Conservation (phyloP, 306 rosid species). For the Cucumis hystrix region DNA sequence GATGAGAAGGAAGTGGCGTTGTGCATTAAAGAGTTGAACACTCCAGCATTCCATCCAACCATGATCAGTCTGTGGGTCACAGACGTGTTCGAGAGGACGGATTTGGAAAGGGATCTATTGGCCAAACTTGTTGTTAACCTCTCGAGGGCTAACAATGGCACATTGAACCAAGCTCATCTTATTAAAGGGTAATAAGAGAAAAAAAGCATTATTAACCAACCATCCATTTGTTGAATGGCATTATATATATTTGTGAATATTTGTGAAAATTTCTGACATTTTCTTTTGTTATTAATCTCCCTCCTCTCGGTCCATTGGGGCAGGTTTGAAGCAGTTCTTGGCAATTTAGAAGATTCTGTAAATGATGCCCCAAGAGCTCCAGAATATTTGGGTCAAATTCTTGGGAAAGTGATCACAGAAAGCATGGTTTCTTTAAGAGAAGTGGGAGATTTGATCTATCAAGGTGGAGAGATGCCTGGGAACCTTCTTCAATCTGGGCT, state of each 20-base stretch:
- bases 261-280: background rate
- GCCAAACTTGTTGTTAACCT: conserved; percentile 54
- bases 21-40: conserved; percentile 60
- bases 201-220: background rate
- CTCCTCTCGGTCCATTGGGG: background rate
- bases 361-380: conserved; percentile 87
- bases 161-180: conserved; percentile 49
- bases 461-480: conserved; percentile 77
- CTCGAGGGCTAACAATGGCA: conserved; percentile 32
- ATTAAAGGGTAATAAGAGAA: conserved; percentile 46
- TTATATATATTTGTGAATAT: background rate
- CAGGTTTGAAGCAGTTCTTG: conserved; percentile 63
- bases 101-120: conserved; percentile 56
- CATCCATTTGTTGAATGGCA: background rate
- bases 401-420: conserved; percentile 40
- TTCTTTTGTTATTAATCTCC: background rate
- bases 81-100: conserved; percentile 81
- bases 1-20: conserved; percentile 59
- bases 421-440: conserved; percentile 40
- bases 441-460: conserved; percentile 37
- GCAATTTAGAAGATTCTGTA: conserved; percentile 60
- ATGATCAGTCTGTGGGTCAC: conserved; percentile 75
- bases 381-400: conserved; percentile 56
- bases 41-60: conserved; percentile 73
- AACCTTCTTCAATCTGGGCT: conserved; percentile 46